Conservation (phyloP, 257 asterid genomes). For the Perilla frutescens region DNA sequence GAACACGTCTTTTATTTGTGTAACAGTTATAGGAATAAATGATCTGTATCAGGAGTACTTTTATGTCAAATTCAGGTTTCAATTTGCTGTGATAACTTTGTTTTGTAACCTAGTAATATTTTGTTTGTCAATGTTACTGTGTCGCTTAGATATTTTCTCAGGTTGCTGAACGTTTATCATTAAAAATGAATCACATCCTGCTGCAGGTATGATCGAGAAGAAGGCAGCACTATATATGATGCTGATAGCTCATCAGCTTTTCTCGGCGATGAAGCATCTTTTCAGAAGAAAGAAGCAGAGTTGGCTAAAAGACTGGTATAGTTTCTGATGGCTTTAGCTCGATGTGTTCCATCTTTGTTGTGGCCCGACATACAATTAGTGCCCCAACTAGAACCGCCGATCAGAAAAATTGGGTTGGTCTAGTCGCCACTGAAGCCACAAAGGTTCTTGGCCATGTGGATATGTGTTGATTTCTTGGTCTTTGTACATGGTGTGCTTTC, state of each 20-base stretch:
- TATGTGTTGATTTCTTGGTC: constrained; percentile 5
- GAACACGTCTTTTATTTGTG: neutral
- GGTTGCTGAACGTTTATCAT: constrained; percentile 22
- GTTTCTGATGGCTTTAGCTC: constrained; percentile 26
- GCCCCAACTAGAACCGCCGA: neutral
- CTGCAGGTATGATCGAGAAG: constrained; percentile 92
- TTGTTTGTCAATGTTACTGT: neutral
- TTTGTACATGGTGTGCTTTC: neutral
- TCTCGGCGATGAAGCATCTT: constrained; percentile 93
- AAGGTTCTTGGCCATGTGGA: constrained; percentile 4
- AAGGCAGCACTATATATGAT: constrained; percentile 76
- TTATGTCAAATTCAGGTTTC: constrained; percentile 5
- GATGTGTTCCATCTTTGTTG: constrained; percentile 5
- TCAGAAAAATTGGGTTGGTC: no score
- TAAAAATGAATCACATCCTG: constrained; percentile 26
- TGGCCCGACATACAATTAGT: neutral
- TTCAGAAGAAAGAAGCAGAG: constrained; percentile 90
- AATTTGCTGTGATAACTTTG: constrained; percentile 3
- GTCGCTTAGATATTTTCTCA: neutral
- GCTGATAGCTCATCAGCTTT: constrained; percentile 70
- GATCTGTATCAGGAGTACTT: neutral
- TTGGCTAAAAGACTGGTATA: constrained; percentile 83
- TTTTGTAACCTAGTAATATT: neutral
- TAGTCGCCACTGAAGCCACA: no score
- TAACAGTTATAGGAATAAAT: neutral